A percentile compares a stretch with the other conserved stretches of the same genome.
phyloP scores from a whole-genome alignment of 345 rosid genomes.

The Lumnitzera racemosa region DNA sequence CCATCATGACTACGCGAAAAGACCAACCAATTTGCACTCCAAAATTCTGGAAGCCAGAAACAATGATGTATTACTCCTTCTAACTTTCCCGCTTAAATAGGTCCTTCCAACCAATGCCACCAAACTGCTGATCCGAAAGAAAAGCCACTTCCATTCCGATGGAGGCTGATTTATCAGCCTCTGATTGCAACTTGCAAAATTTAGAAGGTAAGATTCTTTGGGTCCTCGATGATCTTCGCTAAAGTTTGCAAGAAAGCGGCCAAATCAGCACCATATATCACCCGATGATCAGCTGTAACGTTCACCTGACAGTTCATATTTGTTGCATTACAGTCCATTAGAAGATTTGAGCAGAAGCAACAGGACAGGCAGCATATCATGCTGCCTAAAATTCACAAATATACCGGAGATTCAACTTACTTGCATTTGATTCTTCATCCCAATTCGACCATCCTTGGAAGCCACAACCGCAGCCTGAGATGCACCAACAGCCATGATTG shows the following conservation, averaged over 20 bases:
- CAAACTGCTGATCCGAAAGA: not conserved
- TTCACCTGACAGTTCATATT: constrained; percentile 50
- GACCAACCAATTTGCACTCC: not conserved
- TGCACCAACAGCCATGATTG: constrained; percentile 97
- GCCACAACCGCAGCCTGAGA: constrained; percentile 81
- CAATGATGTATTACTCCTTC: constrained; percentile 7
- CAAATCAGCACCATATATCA: constrained; percentile 90
- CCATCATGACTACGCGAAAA: not conserved
- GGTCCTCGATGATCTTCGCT: constrained; percentile 79
- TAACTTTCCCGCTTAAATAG: not conserved
- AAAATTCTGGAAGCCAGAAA: constrained; percentile 9
- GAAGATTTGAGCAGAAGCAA: constrained; percentile 9
- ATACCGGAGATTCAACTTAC: constrained; percentile 23
- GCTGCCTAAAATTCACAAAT: not conserved
- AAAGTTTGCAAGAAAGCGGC: constrained; percentile 89
- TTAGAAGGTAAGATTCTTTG: constrained; percentile 79
- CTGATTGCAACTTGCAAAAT: not conserved
- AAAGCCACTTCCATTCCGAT: constrained; percentile 8
- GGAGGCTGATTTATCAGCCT: not conserved
- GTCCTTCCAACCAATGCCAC: not conserved
- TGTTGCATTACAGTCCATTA: not conserved
- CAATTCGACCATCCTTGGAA: constrained; percentile 78
- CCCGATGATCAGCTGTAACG: constrained; percentile 89
- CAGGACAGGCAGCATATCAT: not conserved
- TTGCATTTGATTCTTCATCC: constrained; percentile 96